Evolutionary conservation across 2,329 filamentous ascomycete genomes (phyloP), one percentile per base, ranked within the genome.

Genomic region (Phoma sp.): DNA sequence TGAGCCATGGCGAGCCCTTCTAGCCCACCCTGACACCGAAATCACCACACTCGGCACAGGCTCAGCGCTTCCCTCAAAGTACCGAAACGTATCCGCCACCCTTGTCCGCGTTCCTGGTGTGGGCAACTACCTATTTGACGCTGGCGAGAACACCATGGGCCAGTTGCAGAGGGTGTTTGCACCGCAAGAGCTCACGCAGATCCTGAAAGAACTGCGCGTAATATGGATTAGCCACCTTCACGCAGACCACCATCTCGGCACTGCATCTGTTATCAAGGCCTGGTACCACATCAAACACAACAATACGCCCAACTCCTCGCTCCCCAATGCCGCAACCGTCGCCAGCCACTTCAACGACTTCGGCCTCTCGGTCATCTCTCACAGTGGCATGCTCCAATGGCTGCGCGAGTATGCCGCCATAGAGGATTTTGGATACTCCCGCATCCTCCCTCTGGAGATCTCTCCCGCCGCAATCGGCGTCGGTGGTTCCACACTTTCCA

Each of bases 151-250:
- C 67, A 97, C 95, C 0, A 78, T 98, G 7, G 93, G 93, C 10
- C 93, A 97, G 72, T 78, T 99, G 32, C 86, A 85, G 53, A 89
- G 95, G 43, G 81, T 90, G 0, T 93, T 90, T 66, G 81, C 83
- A 5, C 78, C 81, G 0, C 81, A 86, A 4, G 83, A 91, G 60
- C 78, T 93, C 3, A 79, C 80, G 23, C 81, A 87, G n/a, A 81
- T 96, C 11, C 79, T 99, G n/a, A 83, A 80, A 54, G 87, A 96
- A 59, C 80, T 99, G 36, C 88, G 87, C 47, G 85, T 87, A 62
- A 88, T 99, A 59, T 96, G 92, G 86, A 95, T 99, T 76, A 96
- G 91, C 74, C 95, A 99, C 77, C 80, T 96, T 58, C 95, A 99
- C 74, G 95, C 95, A 4, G 95, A 99, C 76, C 95, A 99, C 76